These are phyloP conservation scores for Paxillus rubicundulus DNA, from an alignment of 768 basidiomycete genomes.

Conservation along the genomic window DNA sequence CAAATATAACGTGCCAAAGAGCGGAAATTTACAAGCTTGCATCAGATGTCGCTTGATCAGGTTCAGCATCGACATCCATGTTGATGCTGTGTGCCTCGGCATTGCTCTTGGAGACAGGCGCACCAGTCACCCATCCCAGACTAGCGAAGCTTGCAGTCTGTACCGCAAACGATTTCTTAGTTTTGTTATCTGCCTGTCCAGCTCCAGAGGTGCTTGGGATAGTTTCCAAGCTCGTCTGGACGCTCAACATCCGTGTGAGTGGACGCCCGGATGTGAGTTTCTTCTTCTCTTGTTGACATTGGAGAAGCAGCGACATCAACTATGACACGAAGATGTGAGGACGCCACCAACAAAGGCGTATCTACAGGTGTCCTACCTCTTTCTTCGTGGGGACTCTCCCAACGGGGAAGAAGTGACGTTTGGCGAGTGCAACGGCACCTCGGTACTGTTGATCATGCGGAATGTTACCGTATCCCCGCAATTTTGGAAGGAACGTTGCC, in stretches of 20 bases:
- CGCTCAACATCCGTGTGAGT: conserved; percentile 14
- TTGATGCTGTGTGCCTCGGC: background rate
- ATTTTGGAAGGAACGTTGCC: conserved; percentile 26
- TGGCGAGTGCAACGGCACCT: conserved; percentile 27
- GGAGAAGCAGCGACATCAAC: conserved; percentile 24
- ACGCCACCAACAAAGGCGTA: background rate
- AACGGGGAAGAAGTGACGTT: conserved; percentile 27
- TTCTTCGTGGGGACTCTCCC: conserved; percentile 24
- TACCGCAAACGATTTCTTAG: background rate
- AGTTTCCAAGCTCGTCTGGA: conserved; percentile 18
- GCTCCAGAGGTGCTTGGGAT: background rate
- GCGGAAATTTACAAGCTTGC: conserved; percentile 10
- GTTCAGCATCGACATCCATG: background rate
- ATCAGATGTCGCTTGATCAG: background rate
- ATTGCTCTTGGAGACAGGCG: background rate
- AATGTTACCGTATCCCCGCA: conserved; percentile 28
- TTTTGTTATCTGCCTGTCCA: background rate
- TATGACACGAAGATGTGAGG: conserved; percentile 5
- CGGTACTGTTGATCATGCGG: conserved; percentile 27
- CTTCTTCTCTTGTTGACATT: conserved; percentile 23
- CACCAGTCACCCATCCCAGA: background rate
- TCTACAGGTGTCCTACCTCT: conserved; percentile 13
- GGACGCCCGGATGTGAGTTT: conserved; percentile 4
- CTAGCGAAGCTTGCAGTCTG: background rate
- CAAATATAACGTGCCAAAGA: background rate